Conservation (phyloP, 257 asterid genomes). For the Solanum ossicruentum region DNA sequence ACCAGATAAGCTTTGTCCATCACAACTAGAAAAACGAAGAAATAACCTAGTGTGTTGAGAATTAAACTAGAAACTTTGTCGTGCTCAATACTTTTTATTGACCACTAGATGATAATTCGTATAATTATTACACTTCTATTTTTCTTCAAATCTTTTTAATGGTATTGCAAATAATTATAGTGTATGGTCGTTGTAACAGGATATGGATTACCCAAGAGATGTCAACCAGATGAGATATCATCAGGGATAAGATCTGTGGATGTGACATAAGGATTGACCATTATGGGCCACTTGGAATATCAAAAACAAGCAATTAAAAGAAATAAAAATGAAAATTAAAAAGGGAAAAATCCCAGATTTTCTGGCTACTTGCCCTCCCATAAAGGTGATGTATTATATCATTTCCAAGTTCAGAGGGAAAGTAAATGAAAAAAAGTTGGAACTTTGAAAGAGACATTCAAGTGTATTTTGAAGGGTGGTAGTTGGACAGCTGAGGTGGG, state of each 20-base stretch:
- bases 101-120: too few relatives aligned
- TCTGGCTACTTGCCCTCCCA: constrained; percentile 16
- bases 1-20: background rate
- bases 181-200: constrained; percentile 41
- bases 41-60: too few relatives aligned
- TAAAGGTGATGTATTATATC: background rate
- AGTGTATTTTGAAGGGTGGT: constrained; percentile 4
- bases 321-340: background rate
- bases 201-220: constrained; percentile 51
- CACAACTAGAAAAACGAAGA: too few relatives aligned
- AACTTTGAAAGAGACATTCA: constrained; percentile 20
- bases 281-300: constrained; percentile 14
- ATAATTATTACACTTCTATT: background rate
- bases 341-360: constrained; percentile 37
- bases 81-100: background rate
- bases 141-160: background rate
- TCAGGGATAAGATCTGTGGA: constrained; percentile 57
- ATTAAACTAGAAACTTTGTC: too few relatives aligned
- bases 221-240: constrained; percentile 35
- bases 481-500: background rate
- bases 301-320: background rate
- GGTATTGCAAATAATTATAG: background rate
- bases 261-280: constrained; percentile 36
- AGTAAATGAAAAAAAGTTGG: constrained; percentile 5
- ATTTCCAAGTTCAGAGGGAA: background rate